These are phyloP conservation scores for Plenodomus tracheiphilus DNA, from an alignment of 2,329 filamentous ascomycete species.

Conservation along the genomic window DNA sequence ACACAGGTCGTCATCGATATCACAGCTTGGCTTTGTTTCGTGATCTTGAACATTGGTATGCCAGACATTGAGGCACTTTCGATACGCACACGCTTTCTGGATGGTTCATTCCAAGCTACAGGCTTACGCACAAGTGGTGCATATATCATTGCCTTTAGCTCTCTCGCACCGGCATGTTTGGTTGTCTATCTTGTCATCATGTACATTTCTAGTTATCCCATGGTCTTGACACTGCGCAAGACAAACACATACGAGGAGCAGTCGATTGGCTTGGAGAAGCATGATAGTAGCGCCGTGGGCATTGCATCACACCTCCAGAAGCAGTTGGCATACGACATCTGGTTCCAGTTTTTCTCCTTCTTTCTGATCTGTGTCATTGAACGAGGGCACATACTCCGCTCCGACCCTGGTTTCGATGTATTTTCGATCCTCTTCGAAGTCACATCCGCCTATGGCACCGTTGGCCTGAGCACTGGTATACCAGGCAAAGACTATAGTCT, in stretches of 20 bases:
- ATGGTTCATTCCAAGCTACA: slow-evolving; percentile 67
- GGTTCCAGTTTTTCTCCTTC: slow-evolving; percentile 65
- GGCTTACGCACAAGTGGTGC: slow-evolving; percentile 67
- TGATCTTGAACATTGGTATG: slow-evolving; percentile 67
- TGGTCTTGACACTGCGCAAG: slow-evolving; percentile 66
- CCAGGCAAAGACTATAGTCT: slow-evolving; percentile 60
- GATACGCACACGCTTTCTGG: slow-evolving; percentile 59
- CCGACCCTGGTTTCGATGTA: slow-evolving; percentile 29
- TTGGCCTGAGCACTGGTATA: slow-evolving; percentile 63
- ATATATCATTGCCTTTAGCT: slow-evolving; percentile 64
- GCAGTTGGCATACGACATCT: slow-evolving; percentile 68
- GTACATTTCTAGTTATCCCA: slow-evolving; percentile 67
- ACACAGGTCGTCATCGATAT: slow-evolving; percentile 64
- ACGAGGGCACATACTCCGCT: slow-evolving; percentile 55
- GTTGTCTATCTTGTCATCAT: slow-evolving; percentile 67
- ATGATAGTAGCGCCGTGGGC: slow-evolving; percentile 16
- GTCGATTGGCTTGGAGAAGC: slow-evolving; percentile 62
- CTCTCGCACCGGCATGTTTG: slow-evolving; percentile 60
- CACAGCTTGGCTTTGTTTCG: slow-evolving; percentile 67
- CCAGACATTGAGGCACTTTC: slow-evolving; percentile 57
- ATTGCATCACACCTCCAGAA: slow-evolving; percentile 58
- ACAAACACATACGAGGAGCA: slow-evolving; percentile 74
- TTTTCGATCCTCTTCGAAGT: slow-evolving; percentile 57
- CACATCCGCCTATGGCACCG: slow-evolving; percentile 62
- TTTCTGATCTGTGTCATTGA: slow-evolving; percentile 65